phyloP scores from a whole-genome alignment of 805 yeast genomes.

The Saccharomycopsis lassenensis region DNA sequence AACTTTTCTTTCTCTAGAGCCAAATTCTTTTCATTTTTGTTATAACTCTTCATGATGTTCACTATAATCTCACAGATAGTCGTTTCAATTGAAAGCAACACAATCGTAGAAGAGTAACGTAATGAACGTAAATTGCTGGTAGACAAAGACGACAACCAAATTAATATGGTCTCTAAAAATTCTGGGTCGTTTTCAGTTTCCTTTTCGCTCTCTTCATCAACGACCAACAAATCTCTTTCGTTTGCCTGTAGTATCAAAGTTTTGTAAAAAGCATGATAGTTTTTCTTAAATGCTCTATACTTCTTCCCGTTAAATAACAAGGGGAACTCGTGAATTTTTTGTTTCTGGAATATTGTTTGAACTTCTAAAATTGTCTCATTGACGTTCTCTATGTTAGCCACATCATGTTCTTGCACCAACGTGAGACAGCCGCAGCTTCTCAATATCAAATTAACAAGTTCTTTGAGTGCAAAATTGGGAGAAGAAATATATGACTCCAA shows the following conservation, averaged over 20 bases:
- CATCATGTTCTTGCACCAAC: slow-evolving; percentile 65
- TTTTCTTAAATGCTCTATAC: slow-evolving; percentile 39
- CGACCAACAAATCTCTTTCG: slow-evolving; percentile 45
- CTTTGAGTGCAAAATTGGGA: slow-evolving; percentile 40
- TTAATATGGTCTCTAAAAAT: slow-evolving; percentile 44
- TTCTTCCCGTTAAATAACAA: slow-evolving; percentile 40
- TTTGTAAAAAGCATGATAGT: slow-evolving; percentile 45
- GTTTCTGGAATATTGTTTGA: slow-evolving; percentile 48
- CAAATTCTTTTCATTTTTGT: slow-evolving; percentile 36
- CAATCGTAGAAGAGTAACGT: slow-evolving; percentile 53
- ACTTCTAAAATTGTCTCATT: slow-evolving; percentile 65
- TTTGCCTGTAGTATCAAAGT: slow-evolving; percentile 41
- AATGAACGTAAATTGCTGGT: slow-evolving; percentile 61
- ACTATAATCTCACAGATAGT: slow-evolving; percentile 42
- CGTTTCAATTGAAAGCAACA: slow-evolving; percentile 50
- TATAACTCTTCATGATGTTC: slow-evolving; percentile 27
- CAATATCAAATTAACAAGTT: slow-evolving; percentile 56
- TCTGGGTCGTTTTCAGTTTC: slow-evolving; percentile 23
- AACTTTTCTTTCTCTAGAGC: slow-evolving; percentile 26
- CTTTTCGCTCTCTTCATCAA: slow-evolving; percentile 23
- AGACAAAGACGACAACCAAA: slow-evolving; percentile 70
- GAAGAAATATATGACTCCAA: slow-evolving; percentile 37
- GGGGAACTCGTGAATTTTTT: slow-evolving; percentile 60
- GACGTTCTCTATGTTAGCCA: slow-evolving; percentile 57
- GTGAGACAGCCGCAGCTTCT: slow-evolving; percentile 63